phyloP scores from a whole-genome alignment of 2,329 filamentous ascomycete species.

The Penicillium corylophilum region DNA sequence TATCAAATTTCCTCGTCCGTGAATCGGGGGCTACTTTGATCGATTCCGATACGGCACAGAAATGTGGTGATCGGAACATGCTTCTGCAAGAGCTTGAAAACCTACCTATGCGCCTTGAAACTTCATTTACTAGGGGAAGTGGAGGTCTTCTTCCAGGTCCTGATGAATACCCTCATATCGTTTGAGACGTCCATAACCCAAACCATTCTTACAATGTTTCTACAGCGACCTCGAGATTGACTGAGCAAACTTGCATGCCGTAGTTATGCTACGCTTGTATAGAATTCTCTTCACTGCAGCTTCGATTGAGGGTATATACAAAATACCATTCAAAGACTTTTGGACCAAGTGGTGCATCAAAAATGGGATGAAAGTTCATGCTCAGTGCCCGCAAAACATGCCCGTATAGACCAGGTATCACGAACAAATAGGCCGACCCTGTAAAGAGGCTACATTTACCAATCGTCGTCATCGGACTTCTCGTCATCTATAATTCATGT shows the following conservation, averaged over 20 bases:
- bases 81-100: too few species aligned
- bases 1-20: too few species aligned
- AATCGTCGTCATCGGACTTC: constrained; percentile 48
- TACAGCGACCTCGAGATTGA: not conserved
- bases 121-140: too few species aligned
- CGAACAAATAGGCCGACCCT: constrained; percentile 9
- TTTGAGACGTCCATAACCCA: too few species aligned
- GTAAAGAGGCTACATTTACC: constrained; percentile 30
- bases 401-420: constrained; percentile 20
- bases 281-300: constrained; percentile 6
- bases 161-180: too few species aligned
- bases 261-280: not conserved
- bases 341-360: constrained; percentile 10
- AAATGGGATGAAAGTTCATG: constrained; percentile 8
- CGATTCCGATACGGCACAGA: too few species aligned
- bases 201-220: not conserved
- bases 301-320: constrained; percentile 20
- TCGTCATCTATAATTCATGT: constrained; percentile 44
- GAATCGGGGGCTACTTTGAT: too few species aligned
- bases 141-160: too few species aligned
- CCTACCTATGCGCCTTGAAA: too few species aligned
- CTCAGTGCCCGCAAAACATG: constrained; percentile 15
- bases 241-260: not conserved
- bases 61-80: too few species aligned
- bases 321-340: constrained; percentile 16